A percentile compares a stretch with the other conserved stretches of the same genome.
phyloP scores from a whole-genome alignment of 352 stramenopile species.

The Phytophthora aleatoria region DNA sequence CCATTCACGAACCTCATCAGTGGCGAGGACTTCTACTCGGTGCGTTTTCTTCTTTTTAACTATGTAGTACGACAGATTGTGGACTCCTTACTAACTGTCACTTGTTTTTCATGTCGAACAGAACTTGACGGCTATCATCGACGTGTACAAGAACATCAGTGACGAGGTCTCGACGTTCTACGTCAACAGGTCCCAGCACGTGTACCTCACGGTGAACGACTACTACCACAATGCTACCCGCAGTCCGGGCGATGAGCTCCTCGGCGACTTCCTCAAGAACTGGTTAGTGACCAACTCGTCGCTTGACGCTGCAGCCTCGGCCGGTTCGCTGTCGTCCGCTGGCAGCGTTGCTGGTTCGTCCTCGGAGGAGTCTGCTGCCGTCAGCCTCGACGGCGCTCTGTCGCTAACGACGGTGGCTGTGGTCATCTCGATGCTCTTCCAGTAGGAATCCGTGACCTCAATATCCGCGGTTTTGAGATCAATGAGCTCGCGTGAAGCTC shows the following conservation, averaged over 20 bases:
- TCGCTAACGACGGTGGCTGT: slow-evolving; percentile 15
- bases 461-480: slow-evolving; percentile 4
- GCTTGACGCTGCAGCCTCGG: slow-evolving; percentile 30
- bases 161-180: slow-evolving; percentile 58
- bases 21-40: slow-evolving; percentile 57
- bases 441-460: slow-evolving; percentile 13
- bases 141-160: slow-evolving; percentile 56
- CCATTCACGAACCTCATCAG: slow-evolving; percentile 62
- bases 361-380: slow-evolving; percentile 20
- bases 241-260: slow-evolving; percentile 34
- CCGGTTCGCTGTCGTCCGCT: slow-evolving; percentile 16
- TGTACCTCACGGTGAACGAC: slow-evolving; percentile 50
- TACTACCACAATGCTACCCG: slow-evolving; percentile 58
- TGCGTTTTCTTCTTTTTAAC: slow-evolving; percentile 16
- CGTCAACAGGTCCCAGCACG: slow-evolving; percentile 51
- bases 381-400: slow-evolving; percentile 20
- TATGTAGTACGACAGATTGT: too few species aligned
- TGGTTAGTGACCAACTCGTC: slow-evolving; percentile 47
- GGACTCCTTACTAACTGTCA: slow-evolving; percentile 1
- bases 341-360: slow-evolving; percentile 22
- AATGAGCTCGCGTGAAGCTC: slow-evolving; percentile 17
- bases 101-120: slow-evolving; percentile 8
- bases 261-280: slow-evolving; percentile 43
- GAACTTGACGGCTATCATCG: slow-evolving; percentile 56
- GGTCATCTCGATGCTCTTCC: slow-evolving; percentile 27